Percentiles rank a stretch among this genome's conserved stretches.
These are phyloP conservation scores for Leishmania guyanensis DNA, from an alignment of 208 protist genomes.

Conservation along the genomic window DNA sequence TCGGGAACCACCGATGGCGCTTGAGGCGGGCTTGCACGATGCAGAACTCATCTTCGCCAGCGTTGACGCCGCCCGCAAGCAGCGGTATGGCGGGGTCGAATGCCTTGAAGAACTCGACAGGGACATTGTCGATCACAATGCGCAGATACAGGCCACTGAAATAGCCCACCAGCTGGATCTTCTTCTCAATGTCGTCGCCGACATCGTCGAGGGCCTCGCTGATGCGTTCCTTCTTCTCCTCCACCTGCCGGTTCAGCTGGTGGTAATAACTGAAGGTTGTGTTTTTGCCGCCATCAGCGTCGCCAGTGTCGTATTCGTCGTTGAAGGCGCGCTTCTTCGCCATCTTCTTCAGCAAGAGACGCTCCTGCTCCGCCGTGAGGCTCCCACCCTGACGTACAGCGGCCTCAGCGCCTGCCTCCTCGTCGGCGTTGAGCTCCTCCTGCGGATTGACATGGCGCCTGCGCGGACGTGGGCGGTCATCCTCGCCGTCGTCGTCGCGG, in stretches of 20 bases:
- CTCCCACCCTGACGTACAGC: constrained; percentile 44
- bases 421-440: constrained; percentile 30
- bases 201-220: constrained; percentile 82
- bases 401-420: constrained; percentile 44
- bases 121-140: constrained; percentile 94
- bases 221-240: constrained; percentile 82
- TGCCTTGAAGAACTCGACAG: constrained; percentile 95
- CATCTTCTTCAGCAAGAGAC: constrained; percentile 84
- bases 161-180: constrained; percentile 91
- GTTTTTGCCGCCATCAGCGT: constrained; percentile 51
- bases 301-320: constrained; percentile 76
- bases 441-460: constrained; percentile 24
- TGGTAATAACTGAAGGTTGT: constrained; percentile 85
- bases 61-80: constrained; percentile 95
- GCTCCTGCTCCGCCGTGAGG: constrained; percentile 83
- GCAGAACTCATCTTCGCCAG: constrained; percentile 94
- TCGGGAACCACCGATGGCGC: constrained; percentile 98
- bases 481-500: constrained; percentile 24
- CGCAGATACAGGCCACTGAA: constrained; percentile 97
- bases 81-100: constrained; percentile 92
- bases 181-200: constrained; percentile 82
- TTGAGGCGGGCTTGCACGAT: constrained; percentile 96
- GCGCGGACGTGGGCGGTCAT: neutral
- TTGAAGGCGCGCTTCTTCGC: constrained; percentile 92
- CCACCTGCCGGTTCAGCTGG: constrained; percentile 74